Evolutionary conservation across 441 rosid species (phyloP).

Genomic region (Cnidoscolus chayamansa): DNA sequence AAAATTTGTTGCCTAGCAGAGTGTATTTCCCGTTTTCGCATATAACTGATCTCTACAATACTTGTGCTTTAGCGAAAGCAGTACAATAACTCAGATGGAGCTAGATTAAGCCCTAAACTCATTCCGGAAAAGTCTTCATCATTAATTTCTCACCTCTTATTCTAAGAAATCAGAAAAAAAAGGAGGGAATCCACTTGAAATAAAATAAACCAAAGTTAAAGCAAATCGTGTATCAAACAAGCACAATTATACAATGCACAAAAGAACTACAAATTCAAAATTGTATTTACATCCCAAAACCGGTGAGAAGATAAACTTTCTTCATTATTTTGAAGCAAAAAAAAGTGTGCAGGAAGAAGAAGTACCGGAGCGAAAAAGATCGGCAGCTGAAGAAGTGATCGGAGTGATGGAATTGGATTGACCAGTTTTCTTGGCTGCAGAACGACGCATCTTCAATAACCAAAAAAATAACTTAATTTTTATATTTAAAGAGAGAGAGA

Average conservation of each 20-base stretch:
- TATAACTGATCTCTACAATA: not conserved
- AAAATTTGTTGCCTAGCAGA: not conserved
- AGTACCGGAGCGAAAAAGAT: conserved; percentile 88
- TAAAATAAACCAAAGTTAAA: not conserved
- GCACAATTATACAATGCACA: not conserved
- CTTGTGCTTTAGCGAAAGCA: not conserved
- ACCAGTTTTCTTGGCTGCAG: conserved; percentile 64
- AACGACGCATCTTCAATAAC: conserved; percentile 78
- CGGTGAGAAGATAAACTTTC: too few relatives aligned
- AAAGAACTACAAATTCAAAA: not conserved
- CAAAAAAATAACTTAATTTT: not conserved
- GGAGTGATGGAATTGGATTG: conserved; percentile 60
- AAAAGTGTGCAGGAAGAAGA: not conserved
- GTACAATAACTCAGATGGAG: not conserved
- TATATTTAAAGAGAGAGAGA: too few relatives aligned
- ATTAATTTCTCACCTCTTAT: not conserved
- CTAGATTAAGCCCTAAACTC: not conserved
- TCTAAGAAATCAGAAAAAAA: not conserved
- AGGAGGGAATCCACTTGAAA: not conserved
- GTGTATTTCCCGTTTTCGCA: not conserved
- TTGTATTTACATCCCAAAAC: too few relatives aligned
- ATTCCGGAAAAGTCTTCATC: not conserved
- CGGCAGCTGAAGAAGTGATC: conserved; percentile 55
- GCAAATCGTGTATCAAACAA: not conserved
- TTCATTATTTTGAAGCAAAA: not conserved